phyloP scores from a whole-genome alignment of 495 filamentous ascomycete genomes.

The Podospora sp. region DNA sequence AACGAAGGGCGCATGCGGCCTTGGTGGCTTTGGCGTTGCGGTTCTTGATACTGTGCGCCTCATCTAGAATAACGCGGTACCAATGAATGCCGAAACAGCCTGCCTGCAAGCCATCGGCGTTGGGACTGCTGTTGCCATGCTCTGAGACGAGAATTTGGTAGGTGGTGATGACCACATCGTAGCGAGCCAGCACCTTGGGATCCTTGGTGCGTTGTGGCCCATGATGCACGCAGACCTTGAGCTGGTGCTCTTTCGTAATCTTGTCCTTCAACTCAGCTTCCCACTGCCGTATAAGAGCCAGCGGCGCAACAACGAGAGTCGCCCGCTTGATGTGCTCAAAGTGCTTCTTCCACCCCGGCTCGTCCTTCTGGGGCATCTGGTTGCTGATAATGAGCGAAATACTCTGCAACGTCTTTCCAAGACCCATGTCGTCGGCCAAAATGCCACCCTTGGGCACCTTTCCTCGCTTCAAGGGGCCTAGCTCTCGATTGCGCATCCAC shows the following conservation, averaged over 20 bases:
- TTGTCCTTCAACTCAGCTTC: conserved; percentile 86
- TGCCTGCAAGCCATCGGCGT: conserved; percentile 57
- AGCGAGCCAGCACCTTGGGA: conserved; percentile 70
- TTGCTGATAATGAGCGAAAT: conserved; percentile 83
- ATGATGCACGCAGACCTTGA: conserved; percentile 87
- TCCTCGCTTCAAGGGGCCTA: conserved; percentile 73
- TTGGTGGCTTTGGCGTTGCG: conserved; percentile 92
- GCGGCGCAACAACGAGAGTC: conserved; percentile 90
- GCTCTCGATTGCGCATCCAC: conserved; percentile 92
- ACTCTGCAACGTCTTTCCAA: conserved; percentile 84
- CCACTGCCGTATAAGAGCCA: conserved; percentile 97
- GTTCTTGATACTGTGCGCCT: conserved; percentile 98
- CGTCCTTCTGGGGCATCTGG: conserved; percentile 61
- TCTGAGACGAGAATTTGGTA: conserved; percentile 95
- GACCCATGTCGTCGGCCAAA: conserved; percentile 83
- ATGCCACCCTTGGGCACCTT: conserved; percentile 84
- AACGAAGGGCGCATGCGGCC: conserved; percentile 76
- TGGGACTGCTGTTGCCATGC: conserved; percentile 62
- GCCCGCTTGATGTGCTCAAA: conserved; percentile 66
- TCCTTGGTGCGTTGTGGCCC: conserved; percentile 81
- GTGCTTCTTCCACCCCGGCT: conserved; percentile 60
- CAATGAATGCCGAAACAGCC: conserved; percentile 91
- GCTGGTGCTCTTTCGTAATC: conserved; percentile 63
- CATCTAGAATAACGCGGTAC: conserved; percentile 94
- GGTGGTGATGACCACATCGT: conserved; percentile 96